Base-by-base conservation (phyloP, 1,284 basidiomycete species). In the Boletus semigastroideus region DNA sequence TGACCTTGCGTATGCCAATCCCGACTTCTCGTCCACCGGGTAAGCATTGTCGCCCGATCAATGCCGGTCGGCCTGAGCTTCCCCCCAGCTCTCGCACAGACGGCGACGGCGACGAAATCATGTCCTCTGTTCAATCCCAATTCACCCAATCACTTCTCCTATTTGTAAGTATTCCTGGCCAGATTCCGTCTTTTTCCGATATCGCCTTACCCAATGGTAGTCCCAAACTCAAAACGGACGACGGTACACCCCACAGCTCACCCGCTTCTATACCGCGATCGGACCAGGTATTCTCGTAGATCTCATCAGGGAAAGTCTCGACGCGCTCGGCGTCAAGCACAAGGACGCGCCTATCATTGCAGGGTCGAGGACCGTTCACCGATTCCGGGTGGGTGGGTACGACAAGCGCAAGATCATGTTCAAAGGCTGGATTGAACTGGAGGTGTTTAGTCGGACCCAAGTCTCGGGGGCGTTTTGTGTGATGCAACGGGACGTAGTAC, bases 211-310 rank as follows among this genome's bases (percentile, higher is more conserved):
- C 12, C 28, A 19, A 42, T 13, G n/a, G 9, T 53, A 90, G 87
- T 86, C 87, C 0, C 89, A 91, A 76, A 89, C 87, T 0, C 87
- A 88, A 69, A 70, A 71, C 2, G 88, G 88, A 5, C 72, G 68
- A 20, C 78, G 83, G 9, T 90, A 90, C 61, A 83, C 75, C 0
- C 85, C 86, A 0, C 77, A 83, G 50, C 76, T 90, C n/a, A 90
- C 89, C 2, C 82, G 88, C 0, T 91, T 91, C 72, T 90, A 90
- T 63, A 78, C 84, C 0, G 67, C 76, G 3, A 63, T 86, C 4
- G 72, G 74, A 1, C 86, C 86, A 0, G 66, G 69, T 0, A 68
- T 78, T 4, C 69, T 90, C 33, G 65, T 83, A 37, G 60, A 69
- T 2, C 72, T 83, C 49, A 68, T 89, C 49, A 73, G 78, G 40